phyloP scores from a whole-genome alignment of 2,329 filamentous ascomycete genomes.

The Phialemoniopsis sp. region DNA sequence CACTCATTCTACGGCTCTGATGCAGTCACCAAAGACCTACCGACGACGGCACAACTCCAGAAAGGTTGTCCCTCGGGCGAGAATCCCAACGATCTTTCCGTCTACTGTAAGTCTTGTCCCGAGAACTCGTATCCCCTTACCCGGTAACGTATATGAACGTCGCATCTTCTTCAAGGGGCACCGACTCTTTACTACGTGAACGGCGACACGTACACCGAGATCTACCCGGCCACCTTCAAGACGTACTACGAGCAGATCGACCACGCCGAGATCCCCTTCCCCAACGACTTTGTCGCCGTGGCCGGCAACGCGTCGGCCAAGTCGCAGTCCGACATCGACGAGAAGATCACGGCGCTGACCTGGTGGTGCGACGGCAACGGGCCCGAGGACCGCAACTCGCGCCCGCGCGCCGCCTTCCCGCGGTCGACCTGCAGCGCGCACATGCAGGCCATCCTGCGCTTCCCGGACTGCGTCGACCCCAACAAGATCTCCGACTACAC shows the following conservation, averaged over 20 bases:
- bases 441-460: constrained; percentile 36
- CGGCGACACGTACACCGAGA: constrained; percentile 28
- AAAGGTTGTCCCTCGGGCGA: constrained; percentile 33
- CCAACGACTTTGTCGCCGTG: constrained; percentile 34
- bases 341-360: constrained; percentile 19
- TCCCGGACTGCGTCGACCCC: constrained; percentile 37
- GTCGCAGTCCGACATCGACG: constrained; percentile 22
- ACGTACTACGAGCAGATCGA: constrained; percentile 40
- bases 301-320: constrained; percentile 35
- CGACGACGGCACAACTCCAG: constrained; percentile 25
- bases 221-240: constrained; percentile 32
- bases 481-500: constrained; percentile 20
- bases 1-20: constrained; percentile 41
- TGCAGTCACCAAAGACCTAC: constrained; percentile 29
- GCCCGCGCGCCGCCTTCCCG: constrained; percentile 22
- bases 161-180: constrained; percentile 23
- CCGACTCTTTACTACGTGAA: constrained; percentile 36
- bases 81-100: constrained; percentile 37
- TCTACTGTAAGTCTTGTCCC: constrained; percentile 29
- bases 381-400: constrained; percentile 18
- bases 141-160: no score
- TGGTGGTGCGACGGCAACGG: constrained; percentile 33
- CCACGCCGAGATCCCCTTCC: constrained; percentile 38
- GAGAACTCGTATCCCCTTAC: no score
- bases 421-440: constrained; percentile 32